Evolutionary conservation across 2,329 filamentous ascomycete species (phyloP), one percentile per base, ranked within the genome.

Genomic region (Mariannaea sp.): DNA sequence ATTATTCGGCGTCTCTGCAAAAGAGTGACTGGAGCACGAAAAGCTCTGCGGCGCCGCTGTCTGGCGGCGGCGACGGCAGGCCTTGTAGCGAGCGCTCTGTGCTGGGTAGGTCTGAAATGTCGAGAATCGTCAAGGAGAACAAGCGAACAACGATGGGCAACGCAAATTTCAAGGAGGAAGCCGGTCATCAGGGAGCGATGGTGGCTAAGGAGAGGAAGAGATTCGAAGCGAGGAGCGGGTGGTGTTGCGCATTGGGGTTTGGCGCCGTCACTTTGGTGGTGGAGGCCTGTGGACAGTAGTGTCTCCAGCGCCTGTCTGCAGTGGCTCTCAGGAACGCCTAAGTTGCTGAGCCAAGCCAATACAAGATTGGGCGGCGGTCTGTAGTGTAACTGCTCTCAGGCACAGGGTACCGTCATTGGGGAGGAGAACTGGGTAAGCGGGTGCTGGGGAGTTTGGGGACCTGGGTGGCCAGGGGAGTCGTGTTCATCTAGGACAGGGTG

Each of bases 81-180:
- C 71, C 71, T 75, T 68, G 75, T 69, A 66, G 72, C 71, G 65
- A 75, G 67, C 56, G 74, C 73, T 72, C 72, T 75, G 65, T 72
- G 60, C 61, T 73, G 65, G 49, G 63, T 57, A 58, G 67, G 71
- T 55, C 71, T 72, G 60, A 77, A 65, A 58, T 73, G 73, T 60
- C 70, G 70, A 55, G 74, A 70, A 60, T 79, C 74, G 71, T 78
- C 66, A 59, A 77, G 70, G 66, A 79, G 70, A 68, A 73, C 64
- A 69, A 70, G 71, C 62, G 75, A 75, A 65, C 71, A 76, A 64
- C 75, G 73, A 68, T 77, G 74, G 61, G 73, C 68, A 66, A 75
- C 73, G 68, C 78, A 80, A 59, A 78, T 70, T 68, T 73, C 71
- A 53, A 80, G 66, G 56, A 79, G 72, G 65, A 74, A 75, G 64